Base-by-base conservation (phyloP, 116 monocot species). In the Iris pallida region DNA sequence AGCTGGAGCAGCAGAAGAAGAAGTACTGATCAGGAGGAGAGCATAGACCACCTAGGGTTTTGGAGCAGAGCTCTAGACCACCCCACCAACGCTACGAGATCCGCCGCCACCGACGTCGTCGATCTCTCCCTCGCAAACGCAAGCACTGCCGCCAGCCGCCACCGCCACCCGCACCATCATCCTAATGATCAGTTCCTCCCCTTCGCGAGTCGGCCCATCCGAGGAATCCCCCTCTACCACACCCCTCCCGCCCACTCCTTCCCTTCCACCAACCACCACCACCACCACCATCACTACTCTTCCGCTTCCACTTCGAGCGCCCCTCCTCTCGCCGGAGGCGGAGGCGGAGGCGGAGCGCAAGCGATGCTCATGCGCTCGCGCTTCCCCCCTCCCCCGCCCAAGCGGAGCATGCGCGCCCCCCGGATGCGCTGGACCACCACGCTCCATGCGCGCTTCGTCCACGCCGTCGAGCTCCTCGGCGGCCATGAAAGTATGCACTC, bases 371-470 rank as follows among this genome's bases (percentile, higher is more conserved):
- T 88, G 41, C 30, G 70, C 55, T 65, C 85, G 9, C 57, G 77
- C 53, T 45, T 64, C 45, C 70, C 64, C 46, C 74, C 81, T 1
- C 68, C 4, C 2, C 7, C 92, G 9, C 64, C 77, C 0, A 86
- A 78, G 73, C 65, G 86, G 17, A 73, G 46, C 75, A 66, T 80
- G 78, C 71, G 92, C 20, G 86, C 92, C 5, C 92, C 88, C 10
- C 68, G 92, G 69, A 92, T 92, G 92, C 65, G 88, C 64, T 92
- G 92, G 92, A 92, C 92, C 9, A 77, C 88, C 7, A 80, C 88
- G 16, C 92, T 92, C 70, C 92, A 92, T 20, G 83, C 86, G 5
- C 85, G 88, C 41, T 92, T 92, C 68, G 88, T 92, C 47, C 92
- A 85, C 53, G 92, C 92, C 17, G 92, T 92, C 3, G 92, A 92